Conservation (phyloP, 495 filamentous ascomycete species). For the Neurospora sp. region DNA sequence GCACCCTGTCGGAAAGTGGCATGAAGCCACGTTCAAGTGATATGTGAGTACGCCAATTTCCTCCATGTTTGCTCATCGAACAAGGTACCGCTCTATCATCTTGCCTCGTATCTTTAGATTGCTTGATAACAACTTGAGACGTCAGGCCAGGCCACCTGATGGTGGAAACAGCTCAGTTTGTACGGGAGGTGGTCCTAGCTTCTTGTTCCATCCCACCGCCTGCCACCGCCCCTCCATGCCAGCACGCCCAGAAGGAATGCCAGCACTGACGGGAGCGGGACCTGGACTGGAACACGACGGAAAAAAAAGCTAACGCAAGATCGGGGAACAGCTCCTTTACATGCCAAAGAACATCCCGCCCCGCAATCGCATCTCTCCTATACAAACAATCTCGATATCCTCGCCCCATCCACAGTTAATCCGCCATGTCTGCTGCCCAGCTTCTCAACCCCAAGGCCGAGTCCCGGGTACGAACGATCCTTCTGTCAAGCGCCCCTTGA, state of each 20-base stretch:
- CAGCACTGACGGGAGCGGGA: not conserved
- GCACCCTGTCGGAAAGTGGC: not conserved
- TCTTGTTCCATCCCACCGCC: not conserved
- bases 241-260: not conserved
- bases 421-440: constrained; percentile 79
- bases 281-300: constrained; percentile 14
- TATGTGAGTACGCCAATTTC: not conserved
- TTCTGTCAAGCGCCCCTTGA: not conserved
- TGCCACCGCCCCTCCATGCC: not conserved
- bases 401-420: constrained; percentile 2
- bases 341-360: not conserved
- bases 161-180: not conserved
- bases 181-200: constrained; percentile 15
- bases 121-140: not conserved
- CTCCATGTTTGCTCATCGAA: not conserved
- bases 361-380: not conserved
- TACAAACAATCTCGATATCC: not conserved
- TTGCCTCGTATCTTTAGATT: not conserved
- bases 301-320: constrained; percentile 28
- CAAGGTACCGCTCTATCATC: not conserved
- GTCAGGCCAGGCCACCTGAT: not conserved
- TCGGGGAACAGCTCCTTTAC: constrained; percentile 12
- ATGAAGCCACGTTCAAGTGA: not conserved
- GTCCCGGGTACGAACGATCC: constrained; percentile 58
- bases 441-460: constrained; percentile 97